Conservation (phyloP, 805 yeast genomes). For the Metschnikowia gelsemii region DNA sequence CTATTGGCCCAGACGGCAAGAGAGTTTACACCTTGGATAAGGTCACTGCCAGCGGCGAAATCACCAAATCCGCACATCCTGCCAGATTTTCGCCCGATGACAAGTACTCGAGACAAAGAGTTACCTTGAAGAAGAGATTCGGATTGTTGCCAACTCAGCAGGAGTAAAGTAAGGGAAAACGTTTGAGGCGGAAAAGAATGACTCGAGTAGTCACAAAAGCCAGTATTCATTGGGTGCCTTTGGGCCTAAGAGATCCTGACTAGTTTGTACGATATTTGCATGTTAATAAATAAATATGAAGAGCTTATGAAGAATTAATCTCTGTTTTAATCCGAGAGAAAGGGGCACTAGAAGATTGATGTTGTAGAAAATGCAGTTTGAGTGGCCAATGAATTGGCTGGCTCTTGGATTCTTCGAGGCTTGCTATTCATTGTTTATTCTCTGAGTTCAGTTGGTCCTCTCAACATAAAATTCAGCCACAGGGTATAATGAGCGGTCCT, state of each 20-base stretch:
- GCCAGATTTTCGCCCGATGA: constrained; percentile 99
- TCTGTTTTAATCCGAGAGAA: background rate
- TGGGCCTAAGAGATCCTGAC: background rate
- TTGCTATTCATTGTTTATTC: background rate
- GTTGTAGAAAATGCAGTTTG: too few relatives aligned
- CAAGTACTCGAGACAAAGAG: constrained; percentile 98
- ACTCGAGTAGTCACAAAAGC: background rate
- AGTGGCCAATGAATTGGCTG: too few relatives aligned
- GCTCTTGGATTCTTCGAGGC: too few relatives aligned
- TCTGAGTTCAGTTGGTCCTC: background rate
- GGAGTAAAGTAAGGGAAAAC: constrained; percentile 4
- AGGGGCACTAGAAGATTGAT: background rate
- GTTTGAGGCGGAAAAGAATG: background rate
- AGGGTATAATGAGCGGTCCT: too few relatives aligned
- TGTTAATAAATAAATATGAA: constrained; percentile 6
- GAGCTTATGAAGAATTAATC: background rate
- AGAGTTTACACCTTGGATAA: constrained; percentile 91
- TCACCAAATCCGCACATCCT: constrained; percentile 98
- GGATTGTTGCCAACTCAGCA: constrained; percentile 80
- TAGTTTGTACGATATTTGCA: constrained; percentile 14
- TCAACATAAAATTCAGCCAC: too few relatives aligned
- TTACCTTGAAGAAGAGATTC: constrained; percentile 93
- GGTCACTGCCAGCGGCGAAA: constrained; percentile 78
- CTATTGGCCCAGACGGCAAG: constrained; percentile 91
- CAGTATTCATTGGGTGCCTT: background rate